Conservation (phyloP, 177 flowering plant genomes). For the Tripterygium wilfordii region DNA sequence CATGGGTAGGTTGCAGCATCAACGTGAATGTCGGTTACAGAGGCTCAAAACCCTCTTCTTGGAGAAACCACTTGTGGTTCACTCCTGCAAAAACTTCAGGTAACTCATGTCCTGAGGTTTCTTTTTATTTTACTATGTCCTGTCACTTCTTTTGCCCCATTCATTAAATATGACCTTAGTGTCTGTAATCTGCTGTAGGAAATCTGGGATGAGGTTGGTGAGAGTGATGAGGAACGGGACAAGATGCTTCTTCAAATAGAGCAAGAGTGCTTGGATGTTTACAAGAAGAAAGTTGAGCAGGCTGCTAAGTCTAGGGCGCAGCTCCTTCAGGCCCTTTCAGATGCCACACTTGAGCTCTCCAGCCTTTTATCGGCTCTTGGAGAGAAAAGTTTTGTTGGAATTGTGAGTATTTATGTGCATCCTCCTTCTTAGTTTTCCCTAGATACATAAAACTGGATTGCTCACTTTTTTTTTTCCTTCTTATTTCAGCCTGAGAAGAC, state of each 20-base stretch:
- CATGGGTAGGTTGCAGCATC: slow-evolving; percentile 10
- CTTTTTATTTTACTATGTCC: too few relatives aligned
- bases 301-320: slow-evolving; percentile 79
- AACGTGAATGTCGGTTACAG: slow-evolving; percentile 60
- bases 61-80: slow-evolving; percentile 84
- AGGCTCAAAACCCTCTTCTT: slow-evolving; percentile 46
- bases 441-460: neutral
- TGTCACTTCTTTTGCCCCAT: neutral
- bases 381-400: slow-evolving; percentile 57
- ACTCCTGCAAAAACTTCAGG: slow-evolving; percentile 81
- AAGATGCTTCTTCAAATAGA: slow-evolving; percentile 90
- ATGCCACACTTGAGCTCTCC: slow-evolving; percentile 68
- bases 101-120: slow-evolving; percentile 8
- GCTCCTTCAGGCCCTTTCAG: slow-evolving; percentile 80
- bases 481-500: slow-evolving; percentile 63
- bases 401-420: slow-evolving; percentile 39
- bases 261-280: slow-evolving; percentile 94
- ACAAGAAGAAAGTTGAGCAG: slow-evolving; percentile 84
- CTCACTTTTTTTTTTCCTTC: slow-evolving; percentile 8
- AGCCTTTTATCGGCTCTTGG: slow-evolving; percentile 79
- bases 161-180: neutral
- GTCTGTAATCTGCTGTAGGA: slow-evolving; percentile 35
- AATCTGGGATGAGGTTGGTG: slow-evolving; percentile 99
- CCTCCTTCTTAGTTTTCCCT: neutral
- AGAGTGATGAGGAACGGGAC: slow-evolving; percentile 80